Evolutionary conservation across 345 rosid species (phyloP).

Genomic region (Eucalyptus fibrosa): DNA sequence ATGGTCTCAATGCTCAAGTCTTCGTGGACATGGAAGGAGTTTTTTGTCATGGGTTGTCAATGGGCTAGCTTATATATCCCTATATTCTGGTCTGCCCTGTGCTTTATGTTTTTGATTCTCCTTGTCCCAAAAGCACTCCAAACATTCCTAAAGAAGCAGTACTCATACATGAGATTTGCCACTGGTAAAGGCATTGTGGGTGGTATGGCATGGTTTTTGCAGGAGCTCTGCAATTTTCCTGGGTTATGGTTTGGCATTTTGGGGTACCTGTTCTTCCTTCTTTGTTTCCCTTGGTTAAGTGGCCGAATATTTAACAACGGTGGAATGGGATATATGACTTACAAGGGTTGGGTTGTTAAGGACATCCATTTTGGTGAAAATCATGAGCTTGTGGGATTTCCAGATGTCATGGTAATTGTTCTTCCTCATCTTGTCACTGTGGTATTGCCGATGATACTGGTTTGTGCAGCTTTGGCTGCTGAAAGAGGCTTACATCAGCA

Average conservation of each 20-base stretch:
- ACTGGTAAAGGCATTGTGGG: constrained; percentile 31
- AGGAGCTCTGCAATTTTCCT: constrained; percentile 57
- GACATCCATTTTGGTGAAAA: constrained; percentile 7
- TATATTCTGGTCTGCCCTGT: constrained; percentile 42
- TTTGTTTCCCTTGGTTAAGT: constrained; percentile 63
- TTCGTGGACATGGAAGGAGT: constrained; percentile 95
- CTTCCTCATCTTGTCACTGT: constrained; percentile 69
- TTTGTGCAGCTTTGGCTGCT: constrained; percentile 44
- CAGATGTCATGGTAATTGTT: constrained; percentile 78
- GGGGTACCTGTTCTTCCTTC: constrained; percentile 50
- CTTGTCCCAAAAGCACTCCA: constrained; percentile 47
- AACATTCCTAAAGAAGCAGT: constrained; percentile 33
- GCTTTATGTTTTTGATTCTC: constrained; percentile 26
- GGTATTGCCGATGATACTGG: constrained; percentile 49
- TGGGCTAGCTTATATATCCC: constrained; percentile 74
- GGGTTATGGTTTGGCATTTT: constrained; percentile 53
- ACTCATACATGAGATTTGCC: constrained; percentile 34
- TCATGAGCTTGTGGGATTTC: constrained; percentile 51
- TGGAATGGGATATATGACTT: constrained; percentile 66
- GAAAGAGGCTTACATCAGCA: constrained; percentile 57
- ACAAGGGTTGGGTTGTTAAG: constrained; percentile 71
- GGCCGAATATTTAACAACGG: constrained; percentile 59
- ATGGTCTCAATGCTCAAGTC: constrained; percentile 44
- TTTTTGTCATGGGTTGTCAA: constrained; percentile 76
- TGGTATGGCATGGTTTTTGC: constrained; percentile 48